These are phyloP conservation scores for Globisporangium cederbergense DNA, from an alignment of 352 stramenopile genomes.

Conservation along the genomic window DNA sequence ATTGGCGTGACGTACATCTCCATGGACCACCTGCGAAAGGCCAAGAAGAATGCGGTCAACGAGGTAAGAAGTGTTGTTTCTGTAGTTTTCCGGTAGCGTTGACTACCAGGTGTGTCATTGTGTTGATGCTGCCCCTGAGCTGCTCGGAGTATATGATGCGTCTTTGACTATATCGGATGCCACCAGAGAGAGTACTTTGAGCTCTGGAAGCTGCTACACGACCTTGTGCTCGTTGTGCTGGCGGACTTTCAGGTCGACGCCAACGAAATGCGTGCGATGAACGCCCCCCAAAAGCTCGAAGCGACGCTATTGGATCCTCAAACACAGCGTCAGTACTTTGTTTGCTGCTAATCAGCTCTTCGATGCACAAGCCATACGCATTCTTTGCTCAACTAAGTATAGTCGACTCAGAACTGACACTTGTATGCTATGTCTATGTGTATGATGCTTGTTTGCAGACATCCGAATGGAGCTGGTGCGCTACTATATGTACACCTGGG, in stretches of 20 bases:
- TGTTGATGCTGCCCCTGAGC: background rate
- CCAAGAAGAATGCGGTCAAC: conserved; percentile 47
- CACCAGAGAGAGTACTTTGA: conserved; percentile 37
- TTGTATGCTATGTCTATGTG: background rate
- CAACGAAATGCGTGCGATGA: conserved; percentile 31
- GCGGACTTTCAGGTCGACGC: conserved; percentile 52
- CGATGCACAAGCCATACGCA: background rate
- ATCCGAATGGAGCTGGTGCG: conserved; percentile 42
- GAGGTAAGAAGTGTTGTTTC: conserved; percentile 12
- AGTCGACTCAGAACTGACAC: background rate
- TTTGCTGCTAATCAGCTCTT: background rate
- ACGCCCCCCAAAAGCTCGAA: conserved; percentile 20
- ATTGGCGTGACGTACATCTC: conserved; percentile 51
- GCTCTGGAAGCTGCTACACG: conserved; percentile 61
- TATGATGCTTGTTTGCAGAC: conserved; percentile 8
- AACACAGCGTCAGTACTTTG: conserved; percentile 16
- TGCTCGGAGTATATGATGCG: background rate
- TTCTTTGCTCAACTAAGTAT: background rate
- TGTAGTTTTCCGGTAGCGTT: background rate
- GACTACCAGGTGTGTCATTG: background rate
- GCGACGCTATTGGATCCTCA: conserved; percentile 20
- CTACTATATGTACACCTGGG: conserved; percentile 68
- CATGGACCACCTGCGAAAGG: conserved; percentile 50
- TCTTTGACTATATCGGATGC: background rate
- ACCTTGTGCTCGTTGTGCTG: conserved; percentile 62